Percentiles rank a stretch among this genome's conserved stretches.
These are phyloP conservation scores for Candida glucosophila DNA, from an alignment of 1,139 yeast species.

Conservation along the genomic window DNA sequence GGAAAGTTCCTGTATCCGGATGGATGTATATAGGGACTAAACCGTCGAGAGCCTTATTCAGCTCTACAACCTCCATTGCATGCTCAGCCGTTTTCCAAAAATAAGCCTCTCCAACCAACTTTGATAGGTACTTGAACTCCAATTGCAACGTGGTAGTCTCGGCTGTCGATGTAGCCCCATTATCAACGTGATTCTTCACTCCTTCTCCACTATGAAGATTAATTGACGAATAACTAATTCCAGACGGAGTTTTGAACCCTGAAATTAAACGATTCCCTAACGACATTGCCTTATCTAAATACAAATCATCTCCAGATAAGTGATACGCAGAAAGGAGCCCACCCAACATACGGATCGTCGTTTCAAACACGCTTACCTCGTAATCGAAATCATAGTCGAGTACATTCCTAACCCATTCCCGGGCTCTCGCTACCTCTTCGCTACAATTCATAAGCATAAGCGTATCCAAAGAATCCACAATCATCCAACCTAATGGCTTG, in stretches of 20 bases:
- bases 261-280: constrained; percentile 59
- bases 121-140: constrained; percentile 78
- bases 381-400: constrained; percentile 49
- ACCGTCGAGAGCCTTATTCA: constrained; percentile 54
- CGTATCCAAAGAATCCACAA: constrained; percentile 85
- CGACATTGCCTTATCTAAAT: constrained; percentile 70
- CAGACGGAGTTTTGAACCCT: constrained; percentile 57
- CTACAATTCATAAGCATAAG: constrained; percentile 71
- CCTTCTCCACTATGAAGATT: constrained; percentile 61
- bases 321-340: constrained; percentile 81
- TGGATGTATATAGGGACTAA: constrained; percentile 74
- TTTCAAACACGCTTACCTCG: constrained; percentile 79
- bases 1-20: constrained; percentile 67
- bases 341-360: constrained; percentile 90
- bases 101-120: constrained; percentile 66
- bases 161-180: constrained; percentile 70
- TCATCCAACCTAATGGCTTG: constrained; percentile 88
- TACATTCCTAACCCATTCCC: constrained; percentile 61
- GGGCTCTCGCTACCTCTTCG: constrained; percentile 57
- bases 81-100: constrained; percentile 78
- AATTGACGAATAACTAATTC: constrained; percentile 74
- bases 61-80: constrained; percentile 59
- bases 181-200: constrained; percentile 51
- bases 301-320: constrained; percentile 60
- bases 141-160: constrained; percentile 84